phyloP scores from a whole-genome alignment of 768 basidiomycete genomes.

The Auricularia heimuer region DNA sequence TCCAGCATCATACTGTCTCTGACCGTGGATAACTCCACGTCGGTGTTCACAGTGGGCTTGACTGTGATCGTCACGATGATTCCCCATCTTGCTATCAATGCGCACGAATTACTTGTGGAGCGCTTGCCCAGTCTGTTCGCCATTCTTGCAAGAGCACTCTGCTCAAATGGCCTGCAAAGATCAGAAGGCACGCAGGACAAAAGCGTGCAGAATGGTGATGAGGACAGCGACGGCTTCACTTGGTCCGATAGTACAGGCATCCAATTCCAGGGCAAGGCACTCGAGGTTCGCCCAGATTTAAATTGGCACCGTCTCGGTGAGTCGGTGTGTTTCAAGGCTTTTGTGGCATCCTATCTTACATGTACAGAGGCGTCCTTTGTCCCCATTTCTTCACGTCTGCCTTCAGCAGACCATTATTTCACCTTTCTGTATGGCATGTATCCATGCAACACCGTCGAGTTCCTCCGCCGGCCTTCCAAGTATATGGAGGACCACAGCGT shows the following conservation, averaged over 20 bases:
- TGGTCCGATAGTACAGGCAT: conserved; percentile 3
- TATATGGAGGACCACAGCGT: conserved; percentile 48
- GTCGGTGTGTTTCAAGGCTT: not conserved
- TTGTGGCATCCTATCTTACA: not conserved
- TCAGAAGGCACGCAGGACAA: conserved; percentile 23
- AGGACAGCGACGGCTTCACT: conserved; percentile 13
- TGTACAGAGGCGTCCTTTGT: conserved; percentile 43
- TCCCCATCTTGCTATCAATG: conserved; percentile 62
- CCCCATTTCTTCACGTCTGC: conserved; percentile 40
- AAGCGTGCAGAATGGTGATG: conserved; percentile 30
- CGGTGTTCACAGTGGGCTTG: conserved; percentile 53
- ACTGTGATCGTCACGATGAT: conserved; percentile 59
- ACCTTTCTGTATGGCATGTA: conserved; percentile 81
- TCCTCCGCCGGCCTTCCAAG: conserved; percentile 56
- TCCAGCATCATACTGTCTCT: conserved; percentile 56
- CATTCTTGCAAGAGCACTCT: conserved; percentile 60
- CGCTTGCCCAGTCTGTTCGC: conserved; percentile 57
- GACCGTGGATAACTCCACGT: conserved; percentile 66
- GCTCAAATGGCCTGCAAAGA: conserved; percentile 55
- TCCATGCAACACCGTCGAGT: conserved; percentile 78
- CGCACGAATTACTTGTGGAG: conserved; percentile 42
- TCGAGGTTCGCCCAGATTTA: conserved; percentile 40
- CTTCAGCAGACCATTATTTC: conserved; percentile 60
- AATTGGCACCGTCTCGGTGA: conserved; percentile 50
- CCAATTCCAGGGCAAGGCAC: conserved; percentile 11